Conservation (phyloP, 1,284 basidiomycete genomes). For the Earliella scabrosa region DNA sequence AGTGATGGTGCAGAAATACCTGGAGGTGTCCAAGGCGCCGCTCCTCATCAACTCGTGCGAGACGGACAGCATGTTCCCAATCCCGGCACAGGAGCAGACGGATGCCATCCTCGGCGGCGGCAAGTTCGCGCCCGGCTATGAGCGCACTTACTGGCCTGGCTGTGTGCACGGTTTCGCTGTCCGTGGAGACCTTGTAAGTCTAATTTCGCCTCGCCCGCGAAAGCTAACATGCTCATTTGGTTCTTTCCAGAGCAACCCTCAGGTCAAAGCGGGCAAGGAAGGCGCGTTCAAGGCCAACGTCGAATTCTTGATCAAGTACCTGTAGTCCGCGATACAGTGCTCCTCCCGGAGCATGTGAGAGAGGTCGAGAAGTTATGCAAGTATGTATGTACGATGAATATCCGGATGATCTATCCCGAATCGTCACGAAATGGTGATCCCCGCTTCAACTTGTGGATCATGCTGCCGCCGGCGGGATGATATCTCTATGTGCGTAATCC, state of each 20-base stretch:
- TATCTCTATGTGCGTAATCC: too few relatives aligned
- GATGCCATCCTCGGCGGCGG: constrained; percentile 60
- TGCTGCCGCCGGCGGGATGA: too few relatives aligned
- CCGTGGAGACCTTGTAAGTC: constrained; percentile 39
- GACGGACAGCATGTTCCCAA: constrained; percentile 53
- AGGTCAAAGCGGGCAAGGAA: constrained; percentile 37
- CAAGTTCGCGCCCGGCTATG: constrained; percentile 51
- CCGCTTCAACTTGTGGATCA: too few relatives aligned
- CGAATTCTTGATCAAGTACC: constrained; percentile 33
- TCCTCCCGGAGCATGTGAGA: too few relatives aligned
- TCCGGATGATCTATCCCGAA: too few relatives aligned
- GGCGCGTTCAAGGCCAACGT: constrained; percentile 37
- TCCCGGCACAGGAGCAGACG: constrained; percentile 48
- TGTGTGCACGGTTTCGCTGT: constrained; percentile 59
- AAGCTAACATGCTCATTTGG: background rate
- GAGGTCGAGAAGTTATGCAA: too few relatives aligned
- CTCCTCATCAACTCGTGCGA: constrained; percentile 69
- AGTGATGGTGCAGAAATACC: constrained; percentile 48
- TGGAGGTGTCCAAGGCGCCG: constrained; percentile 49
- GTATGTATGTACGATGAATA: too few relatives aligned
- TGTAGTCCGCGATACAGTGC: too few relatives aligned
- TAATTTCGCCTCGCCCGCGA: too few relatives aligned
- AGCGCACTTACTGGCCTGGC: constrained; percentile 47
- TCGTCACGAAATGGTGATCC: too few relatives aligned
- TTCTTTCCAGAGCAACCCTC: constrained; percentile 31